phyloP scores from a whole-genome alignment of 2,329 filamentous ascomycete species.

The Colletotrichum filicis region DNA sequence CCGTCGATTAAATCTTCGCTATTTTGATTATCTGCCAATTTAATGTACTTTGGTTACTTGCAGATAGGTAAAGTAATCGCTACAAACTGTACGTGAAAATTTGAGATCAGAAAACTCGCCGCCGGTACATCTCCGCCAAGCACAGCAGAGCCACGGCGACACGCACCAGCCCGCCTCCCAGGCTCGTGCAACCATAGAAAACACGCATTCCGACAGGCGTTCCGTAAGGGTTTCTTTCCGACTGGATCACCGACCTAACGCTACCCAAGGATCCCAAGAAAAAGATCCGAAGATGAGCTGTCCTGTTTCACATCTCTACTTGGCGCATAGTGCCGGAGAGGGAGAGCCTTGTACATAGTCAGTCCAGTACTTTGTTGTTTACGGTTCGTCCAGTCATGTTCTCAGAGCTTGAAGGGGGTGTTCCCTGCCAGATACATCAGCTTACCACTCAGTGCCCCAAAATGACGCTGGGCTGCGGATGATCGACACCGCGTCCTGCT shows the following conservation, averaged over 20 bases:
- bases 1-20: background rate
- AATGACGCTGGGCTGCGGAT: slow-evolving; percentile 27
- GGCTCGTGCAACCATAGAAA: background rate
- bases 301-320: slow-evolving; percentile 23
- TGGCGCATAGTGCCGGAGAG: background rate
- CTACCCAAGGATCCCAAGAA: too few species aligned
- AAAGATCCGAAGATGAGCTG: slow-evolving; percentile 11
- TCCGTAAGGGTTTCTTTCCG: background rate
- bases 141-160: slow-evolving; percentile 29
- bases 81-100: too few species aligned
- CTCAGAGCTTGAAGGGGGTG: background rate
- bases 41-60: background rate
- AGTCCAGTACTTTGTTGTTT: background rate
- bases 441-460: too few species aligned
- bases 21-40: slow-evolving; percentile 1
- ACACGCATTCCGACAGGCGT: background rate
- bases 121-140: slow-evolving; percentile 31
- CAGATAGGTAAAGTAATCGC: too few species aligned
- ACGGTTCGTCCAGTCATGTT: background rate
- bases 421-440: background rate
- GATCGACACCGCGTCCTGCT: slow-evolving; percentile 26
- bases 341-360: background rate
- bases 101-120: background rate
- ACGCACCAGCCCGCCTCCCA: background rate
- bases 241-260: background rate